Base-by-base conservation (phyloP, 345 rosid species). In the Salix purpurea region DNA sequence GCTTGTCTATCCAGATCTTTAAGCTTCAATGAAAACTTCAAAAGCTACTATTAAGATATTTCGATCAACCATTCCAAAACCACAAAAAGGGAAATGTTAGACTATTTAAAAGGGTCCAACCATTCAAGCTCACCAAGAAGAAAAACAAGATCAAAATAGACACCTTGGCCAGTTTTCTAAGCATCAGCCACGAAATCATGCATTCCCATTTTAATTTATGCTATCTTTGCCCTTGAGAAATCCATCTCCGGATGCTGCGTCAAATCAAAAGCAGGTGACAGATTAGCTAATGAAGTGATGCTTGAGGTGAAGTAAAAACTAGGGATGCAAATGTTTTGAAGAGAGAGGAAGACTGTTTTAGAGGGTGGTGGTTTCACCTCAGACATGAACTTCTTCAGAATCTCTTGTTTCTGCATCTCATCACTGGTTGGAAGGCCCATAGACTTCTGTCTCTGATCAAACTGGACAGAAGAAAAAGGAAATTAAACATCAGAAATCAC, bases 221-320 rank as follows among this genome's bases (percentile, higher is more conserved):
- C 75, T 15, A 93, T 79, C 91, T 96, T 93, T 60, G 98, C 94
- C 80, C 80, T 85, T 37, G 98, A 85, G 84, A 93, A 96, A 82
- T 96, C 99, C 99, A 96, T 90, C 90, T 96, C 97, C 2, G 99
- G 99, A 78, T 93, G 98, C 98, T 93, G 97, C 86, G 74, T 13
- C 6, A 64, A 42, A 39, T 68, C 32, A 75, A 54, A 77, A 4
- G 1, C 40, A 52, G 60, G 42, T 21, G n/a, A 12, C 64, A 73
- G 15, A 26, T 28, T 44, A 66, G 44, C 61, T 8, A n/a, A 40
- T 77, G 34, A 64, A 34, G 34, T 23, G 14, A 58, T 23, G 28
- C 13, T 0, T 0, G 28, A 58, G 64, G 28, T 9, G 14, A 30
- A 12, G 42, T 37, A 16, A 24, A 18, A 24, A 24, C 14, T 1